These are phyloP conservation scores for Fusarium neocosmosporiellum DNA, from an alignment of 2,329 filamentous ascomycete genomes.

Conservation along the genomic window DNA sequence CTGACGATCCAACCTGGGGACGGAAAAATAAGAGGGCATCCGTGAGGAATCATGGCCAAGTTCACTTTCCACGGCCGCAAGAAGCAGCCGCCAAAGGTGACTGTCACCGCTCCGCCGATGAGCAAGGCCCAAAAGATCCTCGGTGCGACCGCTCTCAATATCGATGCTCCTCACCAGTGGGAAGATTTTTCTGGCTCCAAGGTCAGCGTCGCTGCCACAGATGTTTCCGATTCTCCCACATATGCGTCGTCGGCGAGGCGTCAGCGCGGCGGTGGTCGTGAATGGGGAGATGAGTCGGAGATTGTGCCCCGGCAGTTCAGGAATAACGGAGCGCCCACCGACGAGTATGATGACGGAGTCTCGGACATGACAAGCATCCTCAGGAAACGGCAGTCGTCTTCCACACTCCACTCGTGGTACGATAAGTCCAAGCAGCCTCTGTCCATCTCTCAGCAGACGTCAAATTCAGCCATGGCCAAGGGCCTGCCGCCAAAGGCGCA, in stretches of 20 bases:
- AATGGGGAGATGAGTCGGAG: constrained; percentile 44
- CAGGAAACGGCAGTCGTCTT: constrained; percentile 62
- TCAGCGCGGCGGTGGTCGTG: constrained; percentile 26
- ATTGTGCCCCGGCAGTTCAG: constrained; percentile 40
- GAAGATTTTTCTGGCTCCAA: constrained; percentile 39
- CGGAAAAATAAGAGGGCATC: constrained; percentile 12
- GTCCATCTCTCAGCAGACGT: constrained; percentile 69
- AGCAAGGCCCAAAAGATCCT: constrained; percentile 45
- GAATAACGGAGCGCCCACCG: constrained; percentile 22
- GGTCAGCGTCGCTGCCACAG: constrained; percentile 31
- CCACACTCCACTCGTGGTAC: constrained; percentile 68
- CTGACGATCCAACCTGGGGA: constrained; percentile 21
- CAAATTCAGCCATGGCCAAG: constrained; percentile 68
- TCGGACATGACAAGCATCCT: constrained; percentile 57
- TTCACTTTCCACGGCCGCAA: constrained; percentile 45
- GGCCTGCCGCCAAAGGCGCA: constrained; percentile 62
- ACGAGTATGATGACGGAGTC: constrained; percentile 41
- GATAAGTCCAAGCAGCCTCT: constrained; percentile 67
- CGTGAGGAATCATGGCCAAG: constrained; percentile 39
- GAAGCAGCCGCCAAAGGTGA: constrained; percentile 44
- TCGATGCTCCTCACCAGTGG: constrained; percentile 35
- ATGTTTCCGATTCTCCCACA: constrained; percentile 20
- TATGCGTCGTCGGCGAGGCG: constrained; percentile 21
- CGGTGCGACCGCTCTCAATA: constrained; percentile 39
- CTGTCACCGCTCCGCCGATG: constrained; percentile 41